phyloP scores from a whole-genome alignment of 1,139 yeast species.

The Sugiyamaella xylanicola region DNA sequence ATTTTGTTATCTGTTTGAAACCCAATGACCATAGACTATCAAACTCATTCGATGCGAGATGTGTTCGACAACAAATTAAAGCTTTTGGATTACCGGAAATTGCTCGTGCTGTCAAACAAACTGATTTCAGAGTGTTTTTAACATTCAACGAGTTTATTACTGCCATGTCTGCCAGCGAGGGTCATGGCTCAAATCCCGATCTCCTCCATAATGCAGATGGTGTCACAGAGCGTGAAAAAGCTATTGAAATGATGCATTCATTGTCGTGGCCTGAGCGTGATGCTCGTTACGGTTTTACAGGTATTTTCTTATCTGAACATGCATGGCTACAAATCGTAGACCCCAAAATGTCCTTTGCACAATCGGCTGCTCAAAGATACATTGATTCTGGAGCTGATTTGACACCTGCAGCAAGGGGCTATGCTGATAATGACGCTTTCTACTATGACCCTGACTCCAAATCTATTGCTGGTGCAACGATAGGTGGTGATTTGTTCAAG shows the following conservation, averaged over 20 bases:
- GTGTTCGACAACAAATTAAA: slow-evolving; percentile 47
- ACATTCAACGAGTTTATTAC: slow-evolving; percentile 45
- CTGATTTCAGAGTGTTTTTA: slow-evolving; percentile 45
- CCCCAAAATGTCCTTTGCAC: slow-evolving; percentile 44
- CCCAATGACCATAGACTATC: slow-evolving; percentile 47
- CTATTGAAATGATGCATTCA: slow-evolving; percentile 36
- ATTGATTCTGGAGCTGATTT: slow-evolving; percentile 33
- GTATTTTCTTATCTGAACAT: slow-evolving; percentile 46
- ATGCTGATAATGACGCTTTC: slow-evolving; percentile 37
- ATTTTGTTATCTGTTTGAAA: slow-evolving; percentile 47
- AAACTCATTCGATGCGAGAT: slow-evolving; percentile 46
- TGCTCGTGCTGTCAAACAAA: slow-evolving; percentile 43
- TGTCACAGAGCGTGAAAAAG: slow-evolving; percentile 42
- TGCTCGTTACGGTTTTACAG: slow-evolving; percentile 46
- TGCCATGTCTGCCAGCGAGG: slow-evolving; percentile 33
- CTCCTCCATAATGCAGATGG: slow-evolving; percentile 17
- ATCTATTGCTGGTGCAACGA: slow-evolving; percentile 40
- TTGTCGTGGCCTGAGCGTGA: slow-evolving; percentile 46
- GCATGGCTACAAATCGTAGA: slow-evolving; percentile 48
- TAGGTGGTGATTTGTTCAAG: slow-evolving; percentile 45
- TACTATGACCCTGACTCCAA: slow-evolving; percentile 42
- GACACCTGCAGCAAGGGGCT: slow-evolving; percentile 24
- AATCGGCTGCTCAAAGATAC: slow-evolving; percentile 35
- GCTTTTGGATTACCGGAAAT: slow-evolving; percentile 48
- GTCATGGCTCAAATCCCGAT: slow-evolving; percentile 28